A percentile compares a stretch with the other conserved stretches of the same genome.
Evolutionary conservation across 805 yeast genomes (phyloP).

Genomic region (Barnettozyma botsteinii): DNA sequence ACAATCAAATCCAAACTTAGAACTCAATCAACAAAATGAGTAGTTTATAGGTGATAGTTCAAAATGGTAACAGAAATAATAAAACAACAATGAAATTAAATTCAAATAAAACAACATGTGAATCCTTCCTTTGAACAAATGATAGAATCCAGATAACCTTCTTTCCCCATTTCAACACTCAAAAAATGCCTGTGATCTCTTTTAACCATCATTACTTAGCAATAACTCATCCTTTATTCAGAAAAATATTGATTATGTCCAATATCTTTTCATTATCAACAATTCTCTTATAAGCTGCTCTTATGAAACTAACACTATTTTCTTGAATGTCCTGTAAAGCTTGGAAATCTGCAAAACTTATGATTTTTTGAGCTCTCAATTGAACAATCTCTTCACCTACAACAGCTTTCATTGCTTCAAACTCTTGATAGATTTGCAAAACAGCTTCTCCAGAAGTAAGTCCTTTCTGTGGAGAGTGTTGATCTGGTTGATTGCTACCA

Average conservation of each 20-base stretch:
- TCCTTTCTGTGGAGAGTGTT: neutral
- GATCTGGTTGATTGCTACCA: neutral
- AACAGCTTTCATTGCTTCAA: conserved; percentile 18
- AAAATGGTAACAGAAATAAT: too few relatives aligned
- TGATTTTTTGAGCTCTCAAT: conserved; percentile 14
- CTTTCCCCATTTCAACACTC: too few relatives aligned
- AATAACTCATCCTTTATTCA: conserved; percentile 13
- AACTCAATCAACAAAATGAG: too few relatives aligned
- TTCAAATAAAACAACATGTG: too few relatives aligned
- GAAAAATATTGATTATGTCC: conserved; percentile 19
- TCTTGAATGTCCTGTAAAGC: conserved; percentile 16
- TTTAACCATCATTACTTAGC: too few relatives aligned
- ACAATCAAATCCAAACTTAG: too few relatives aligned
- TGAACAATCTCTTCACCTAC: conserved; percentile 19
- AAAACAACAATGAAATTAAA: too few relatives aligned
- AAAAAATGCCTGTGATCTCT: too few relatives aligned
- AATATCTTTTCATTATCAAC: conserved; percentile 16
- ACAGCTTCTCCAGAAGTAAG: conserved; percentile 22
- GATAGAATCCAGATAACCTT: too few relatives aligned
- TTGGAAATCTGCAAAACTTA: conserved; percentile 17
- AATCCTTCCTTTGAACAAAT: too few relatives aligned
- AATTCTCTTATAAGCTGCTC: conserved; percentile 21
- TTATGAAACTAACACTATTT: conserved; percentile 15
- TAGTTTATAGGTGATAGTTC: too few relatives aligned
- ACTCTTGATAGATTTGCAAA: conserved; percentile 18